Evolutionary conservation across 1,284 basidiomycete genomes (phyloP).

Genomic region (Leccinum angustisporum): DNA sequence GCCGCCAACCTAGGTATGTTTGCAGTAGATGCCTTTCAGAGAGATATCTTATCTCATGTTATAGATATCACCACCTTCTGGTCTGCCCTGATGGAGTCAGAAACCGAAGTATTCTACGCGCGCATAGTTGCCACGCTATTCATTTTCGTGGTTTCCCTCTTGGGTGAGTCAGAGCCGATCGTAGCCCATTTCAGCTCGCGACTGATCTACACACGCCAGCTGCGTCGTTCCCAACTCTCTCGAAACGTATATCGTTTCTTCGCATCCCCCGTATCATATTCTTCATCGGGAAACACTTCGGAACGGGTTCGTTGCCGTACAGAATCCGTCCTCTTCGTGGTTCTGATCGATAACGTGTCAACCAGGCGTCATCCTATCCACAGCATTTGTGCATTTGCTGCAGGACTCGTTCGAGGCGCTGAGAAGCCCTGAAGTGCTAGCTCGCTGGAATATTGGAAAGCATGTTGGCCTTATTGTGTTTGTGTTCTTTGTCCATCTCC

Average conservation of each 20-base stretch:
- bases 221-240: slow-evolving; percentile 65
- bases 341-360: not conserved
- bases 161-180: slow-evolving; percentile 24
- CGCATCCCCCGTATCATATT: slow-evolving; percentile 66
- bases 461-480: slow-evolving; percentile 73
- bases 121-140: slow-evolving; percentile 36
- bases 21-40: not conserved
- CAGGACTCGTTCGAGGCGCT: slow-evolving; percentile 72
- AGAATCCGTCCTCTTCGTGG: not conserved
- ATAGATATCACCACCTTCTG: not conserved
- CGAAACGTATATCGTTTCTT: slow-evolving; percentile 51
- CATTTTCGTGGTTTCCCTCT: slow-evolving; percentile 46
- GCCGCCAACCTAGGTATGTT: slow-evolving; percentile 6
- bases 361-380: slow-evolving; percentile 72
- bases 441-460: slow-evolving; percentile 47
- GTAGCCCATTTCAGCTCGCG: not conserved
- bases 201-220: slow-evolving; percentile 41
- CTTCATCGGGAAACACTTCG: slow-evolving; percentile 80
- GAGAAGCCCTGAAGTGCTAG: slow-evolving; percentile 44
- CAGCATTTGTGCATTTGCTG: slow-evolving; percentile 75
- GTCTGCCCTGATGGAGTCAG: slow-evolving; percentile 3
- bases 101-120: slow-evolving; percentile 5
- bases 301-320: slow-evolving; percentile 51
- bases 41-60: not conserved
- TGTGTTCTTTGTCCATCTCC: slow-evolving; percentile 30